Evolutionary conservation across 2,329 filamentous ascomycete genomes (phyloP), one percentile per base, ranked within the genome.

Genomic region (Paraconiothyrium sp.): DNA sequence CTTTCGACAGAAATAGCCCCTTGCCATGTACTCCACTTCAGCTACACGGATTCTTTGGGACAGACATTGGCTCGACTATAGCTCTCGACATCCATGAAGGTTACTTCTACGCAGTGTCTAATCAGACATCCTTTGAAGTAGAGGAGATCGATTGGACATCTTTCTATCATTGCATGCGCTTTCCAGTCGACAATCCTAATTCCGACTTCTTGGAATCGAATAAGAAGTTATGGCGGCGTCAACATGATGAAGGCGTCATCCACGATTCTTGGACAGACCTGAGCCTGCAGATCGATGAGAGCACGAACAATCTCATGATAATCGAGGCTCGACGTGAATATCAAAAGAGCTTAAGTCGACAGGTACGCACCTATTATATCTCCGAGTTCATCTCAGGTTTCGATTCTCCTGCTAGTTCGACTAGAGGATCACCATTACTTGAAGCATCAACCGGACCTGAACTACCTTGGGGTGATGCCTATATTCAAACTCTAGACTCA

Each of bases 221-320:
- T 58, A 70, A 75, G 47, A 78, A 80, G 22, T 83, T 89, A 48
- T 92, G 89, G 85, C 83, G 90, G 8, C 85, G 90, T 16, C 83
- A 90, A 54, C 88, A 92, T 67, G 80, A 80, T 32, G 90, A 93
- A 73, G 91, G 91, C 0, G 86, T 89, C 0, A 88, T 93, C 16
- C 90, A 93, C 66, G 89, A 93, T 67, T 85, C 89, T 2, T 94
- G 91, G 90, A 90, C 87, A 0, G 86, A 88, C 60, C 78, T 94
- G 3, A 84, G 84, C 4, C 79, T 93, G 1, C 84, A 86, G 32
- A 82, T 81, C 37, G 86, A 92, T 61, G 88, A 92, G 61, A 68
- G 69, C 11, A 88, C 85, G 0, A 86, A 87, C 1, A 76, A 82
- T 14, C 76, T 91, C 1, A 81, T 85, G 54, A 88, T 92, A 20